A percentile compares a stretch with the other conserved stretches of the same genome.
phyloP scores from a whole-genome alignment of 2,329 filamentous ascomycete genomes.

The Cercospora zeina region DNA sequence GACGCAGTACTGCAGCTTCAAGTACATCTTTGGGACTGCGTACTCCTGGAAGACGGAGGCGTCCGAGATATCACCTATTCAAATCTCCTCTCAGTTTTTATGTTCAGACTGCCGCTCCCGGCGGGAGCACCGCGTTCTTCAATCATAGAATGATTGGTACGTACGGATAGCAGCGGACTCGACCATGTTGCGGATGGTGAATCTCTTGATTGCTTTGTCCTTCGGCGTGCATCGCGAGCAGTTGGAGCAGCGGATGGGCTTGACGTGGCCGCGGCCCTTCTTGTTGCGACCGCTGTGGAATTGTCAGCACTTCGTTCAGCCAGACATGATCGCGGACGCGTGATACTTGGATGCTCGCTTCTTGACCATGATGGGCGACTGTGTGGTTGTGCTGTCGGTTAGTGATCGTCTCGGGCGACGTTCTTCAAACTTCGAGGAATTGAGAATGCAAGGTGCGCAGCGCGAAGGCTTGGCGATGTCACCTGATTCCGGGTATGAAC shows the following conservation, averaged over 20 bases:
- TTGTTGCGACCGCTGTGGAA: constrained; percentile 88
- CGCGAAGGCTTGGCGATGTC: constrained; percentile 3
- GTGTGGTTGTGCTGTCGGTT: constrained; percentile 28
- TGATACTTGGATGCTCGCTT: constrained; percentile 71
- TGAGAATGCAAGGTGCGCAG: constrained; percentile 2
- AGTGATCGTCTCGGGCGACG: constrained; percentile 16
- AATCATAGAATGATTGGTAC: constrained; percentile 47
- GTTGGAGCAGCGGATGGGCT: constrained; percentile 94
- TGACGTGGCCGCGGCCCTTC: constrained; percentile 98
- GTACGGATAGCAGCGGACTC: constrained; percentile 99
- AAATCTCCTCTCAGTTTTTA: constrained; percentile 15
- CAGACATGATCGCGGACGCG: constrained; percentile 37
- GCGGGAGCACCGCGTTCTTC: constrained; percentile 19
- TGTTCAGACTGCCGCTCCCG: constrained; percentile 17
- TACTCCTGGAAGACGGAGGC: constrained; percentile 99
- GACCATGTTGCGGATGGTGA: constrained; percentile 99
- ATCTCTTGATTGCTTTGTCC: constrained; percentile 99
- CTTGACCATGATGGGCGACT: constrained; percentile 67
- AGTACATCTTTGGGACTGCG: constrained; percentile 99
- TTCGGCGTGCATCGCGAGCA: constrained; percentile 84
- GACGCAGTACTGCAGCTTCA: constrained; percentile 99
- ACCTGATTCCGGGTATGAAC: neutral
- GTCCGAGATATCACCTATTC: constrained; percentile 97
- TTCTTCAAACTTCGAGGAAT: constrained; percentile 7
- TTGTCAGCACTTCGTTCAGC: constrained; percentile 39